Base-by-base conservation (phyloP, 106 monocot species). In the Gastrodia elata region DNA sequence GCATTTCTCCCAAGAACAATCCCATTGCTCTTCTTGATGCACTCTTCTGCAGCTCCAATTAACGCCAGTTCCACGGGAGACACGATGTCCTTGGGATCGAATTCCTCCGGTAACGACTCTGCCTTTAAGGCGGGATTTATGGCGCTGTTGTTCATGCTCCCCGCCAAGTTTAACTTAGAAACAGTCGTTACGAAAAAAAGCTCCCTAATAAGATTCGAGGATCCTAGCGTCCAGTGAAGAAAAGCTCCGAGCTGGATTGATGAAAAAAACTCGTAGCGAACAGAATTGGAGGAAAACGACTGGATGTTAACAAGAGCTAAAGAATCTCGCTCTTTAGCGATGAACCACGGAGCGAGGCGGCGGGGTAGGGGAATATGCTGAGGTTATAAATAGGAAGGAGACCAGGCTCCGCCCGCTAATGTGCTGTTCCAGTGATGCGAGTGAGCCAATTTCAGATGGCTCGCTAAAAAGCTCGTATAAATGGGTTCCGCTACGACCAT, bases 1-100 rank as follows among this genome's bases (percentile, higher is more conserved):
- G 91, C 84, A 74, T 91, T 94, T 77, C 86, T 80, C 77, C 90
- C 94, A 8, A 94, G 64, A 16, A 90, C 92, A 72, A 86, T 89
- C 84, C 82, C 87, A 46, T 80, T 69, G 49, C 35, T 82, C 61
- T 70, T 76, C 46, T 14, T 38, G n/a, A 2, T 20, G 69, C 26
- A 0, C 13, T 25, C 68, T 39, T 59, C 41, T 37, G 24, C 39
- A 0, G 24, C 46, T 57, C 70, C 77, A 26, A 44, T 34, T 26
- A n/a, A 35, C 36, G 43, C 59, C 30, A 48, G 25, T 26, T 15
- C 38, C 65, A 71, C 6, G 39, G 61, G 30, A 28, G 48, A 38
- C 5, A 36, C 36, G 32, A 76, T 77, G 73, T 68, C 82, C 76
- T 38, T 64, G 68, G 78, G 77, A 71, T 80, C 80, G 57, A 80